Percentiles rank a stretch among this genome's conserved stretches.
Evolutionary conservation across 2,329 filamentous ascomycete species (phyloP).

Genomic region (Fusarium stilboides): DNA sequence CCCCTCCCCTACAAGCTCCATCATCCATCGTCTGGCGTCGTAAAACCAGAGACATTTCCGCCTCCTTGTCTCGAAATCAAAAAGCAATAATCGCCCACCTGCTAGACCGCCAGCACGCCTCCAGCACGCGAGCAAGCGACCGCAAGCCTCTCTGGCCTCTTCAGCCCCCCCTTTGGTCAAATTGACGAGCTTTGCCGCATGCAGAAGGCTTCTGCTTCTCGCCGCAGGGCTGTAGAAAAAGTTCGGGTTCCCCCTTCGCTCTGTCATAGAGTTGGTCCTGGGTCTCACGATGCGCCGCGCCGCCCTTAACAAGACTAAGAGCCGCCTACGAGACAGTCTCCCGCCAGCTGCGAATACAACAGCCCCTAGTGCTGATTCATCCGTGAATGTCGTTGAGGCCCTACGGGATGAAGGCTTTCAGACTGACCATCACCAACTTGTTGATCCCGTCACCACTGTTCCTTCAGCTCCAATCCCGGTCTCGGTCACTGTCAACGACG

Average conservation of each 20-base stretch:
- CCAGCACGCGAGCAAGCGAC: slow-evolving; percentile 43
- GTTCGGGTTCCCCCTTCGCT: slow-evolving; percentile 25
- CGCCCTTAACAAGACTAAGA: slow-evolving; percentile 35
- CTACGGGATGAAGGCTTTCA: slow-evolving; percentile 44
- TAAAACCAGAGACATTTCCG: slow-evolving; percentile 40
- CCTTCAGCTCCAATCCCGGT: slow-evolving; percentile 2
- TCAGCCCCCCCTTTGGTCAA: slow-evolving; percentile 22
- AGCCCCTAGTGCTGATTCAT: slow-evolving; percentile 15
- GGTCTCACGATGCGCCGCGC: slow-evolving; percentile 47
- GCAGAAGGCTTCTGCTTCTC: slow-evolving; percentile 40
- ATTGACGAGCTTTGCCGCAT: slow-evolving; percentile 38
- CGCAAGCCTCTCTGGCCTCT: slow-evolving; percentile 21
- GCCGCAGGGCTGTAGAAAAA: slow-evolving; percentile 41
- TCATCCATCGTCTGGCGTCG: slow-evolving; percentile 28
- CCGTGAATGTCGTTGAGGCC: slow-evolving; percentile 27
- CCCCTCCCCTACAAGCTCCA: slow-evolving; percentile 15
- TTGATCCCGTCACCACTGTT: slow-evolving; percentile 10
- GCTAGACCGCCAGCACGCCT: slow-evolving; percentile 36
- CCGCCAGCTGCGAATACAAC: slow-evolving; percentile 9
- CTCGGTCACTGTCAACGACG: slow-evolving; percentile 12
- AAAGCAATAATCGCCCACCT: slow-evolving; percentile 42
- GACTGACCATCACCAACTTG: slow-evolving; percentile 27
- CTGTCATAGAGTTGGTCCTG: slow-evolving; percentile 13
- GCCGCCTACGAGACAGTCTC: slow-evolving; percentile 38
- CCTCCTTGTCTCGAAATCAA: slow-evolving; percentile 45